A percentile compares a stretch with the other conserved stretches of the same genome.
Conservation (phyloP, 2,329 filamentous ascomycete species). For the Phaeosphaeriaceae sp. region DNA sequence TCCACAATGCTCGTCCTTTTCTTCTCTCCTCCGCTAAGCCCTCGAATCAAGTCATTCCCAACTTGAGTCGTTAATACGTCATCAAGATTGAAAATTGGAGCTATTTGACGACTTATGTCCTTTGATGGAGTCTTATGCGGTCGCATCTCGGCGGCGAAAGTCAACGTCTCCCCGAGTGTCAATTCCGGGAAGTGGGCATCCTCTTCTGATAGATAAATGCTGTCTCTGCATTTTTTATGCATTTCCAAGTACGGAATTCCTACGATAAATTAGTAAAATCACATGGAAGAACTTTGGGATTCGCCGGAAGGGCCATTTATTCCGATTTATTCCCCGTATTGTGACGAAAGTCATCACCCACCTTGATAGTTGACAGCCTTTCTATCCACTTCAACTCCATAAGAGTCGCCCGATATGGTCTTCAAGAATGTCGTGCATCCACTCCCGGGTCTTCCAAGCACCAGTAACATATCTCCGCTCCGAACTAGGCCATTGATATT, state of each 20-base stretch:
- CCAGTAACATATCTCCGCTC: slow-evolving; percentile 50
- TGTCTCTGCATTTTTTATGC: slow-evolving; percentile 76
- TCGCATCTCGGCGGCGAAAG: slow-evolving; percentile 74
- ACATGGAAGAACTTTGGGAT: too few species aligned
- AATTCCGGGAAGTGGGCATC: slow-evolving; percentile 81
- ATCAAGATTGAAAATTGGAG: background rate
- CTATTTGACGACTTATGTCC: background rate
- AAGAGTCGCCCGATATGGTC: slow-evolving; percentile 48
- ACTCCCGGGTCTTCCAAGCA: slow-evolving; percentile 54
- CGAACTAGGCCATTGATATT: background rate
- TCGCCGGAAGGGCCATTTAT: too few species aligned
- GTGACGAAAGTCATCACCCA: slow-evolving; percentile 40
- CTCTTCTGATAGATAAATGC: slow-evolving; percentile 81
- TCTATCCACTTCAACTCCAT: background rate
- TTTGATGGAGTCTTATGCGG: background rate
- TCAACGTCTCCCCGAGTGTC: slow-evolving; percentile 81
- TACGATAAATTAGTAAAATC: slow-evolving; percentile 58
- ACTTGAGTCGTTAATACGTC: slow-evolving; percentile 63
- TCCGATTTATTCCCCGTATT: too few species aligned
- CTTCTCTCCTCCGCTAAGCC: slow-evolving; percentile 70
- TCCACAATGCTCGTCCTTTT: slow-evolving; percentile 50
- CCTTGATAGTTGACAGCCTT: slow-evolving; percentile 59
- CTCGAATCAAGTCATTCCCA: slow-evolving; percentile 74
- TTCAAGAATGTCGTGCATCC: slow-evolving; percentile 68
- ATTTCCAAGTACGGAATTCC: slow-evolving; percentile 71